Evolutionary conservation across 1,284 basidiomycete species (phyloP), one percentile per base, ranked within the genome.

Genomic region (Coniferiporia weirii): DNA sequence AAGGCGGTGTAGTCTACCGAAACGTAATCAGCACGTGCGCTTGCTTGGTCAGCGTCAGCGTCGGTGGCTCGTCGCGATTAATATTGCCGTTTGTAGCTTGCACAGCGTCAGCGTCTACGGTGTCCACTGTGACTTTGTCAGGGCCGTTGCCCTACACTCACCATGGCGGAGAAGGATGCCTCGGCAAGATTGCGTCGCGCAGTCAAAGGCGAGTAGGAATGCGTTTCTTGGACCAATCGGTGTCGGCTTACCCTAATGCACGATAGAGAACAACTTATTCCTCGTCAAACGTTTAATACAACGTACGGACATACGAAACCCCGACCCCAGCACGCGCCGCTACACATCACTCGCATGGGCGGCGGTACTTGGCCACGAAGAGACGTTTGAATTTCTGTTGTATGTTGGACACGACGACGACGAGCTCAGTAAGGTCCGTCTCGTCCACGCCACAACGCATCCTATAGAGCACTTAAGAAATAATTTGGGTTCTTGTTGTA

Each of bases 301-400:
- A 70, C 76, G 85, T 67, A 91, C 88, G 32, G 92, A 95, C 69
- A 84, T 95, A 77, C 83, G 94, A 32, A 96, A 96, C 74, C 84
- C 91, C 7, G 94, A 97, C 73, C 79, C 87, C 13, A 80, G 78
- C 15, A 75, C 81, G 43, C 81, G 81, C 64, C 81, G 91, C 1
- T 87, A 89, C 68, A 96, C 94, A 0, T 93, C 89, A 17, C 73
- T 97, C 6, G 91, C 91, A 12, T 95, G 92, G 89, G 86, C 94
- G 0, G 93, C 93, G 20, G 80, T 87, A 0, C 81, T 91, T 34
- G 91, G 90, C 0, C 84, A 91, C 62, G 84, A 93, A 67, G 92
- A 96, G 70, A 93, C 91, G 1, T 95, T 94, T 64, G 91, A 95
- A 67, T 96, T 88, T 75, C 75, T 95, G 60, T 76, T 95, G 51